Conservation (phyloP, 2,329 filamentous ascomycete genomes). For the Bipolaris oryzae region DNA sequence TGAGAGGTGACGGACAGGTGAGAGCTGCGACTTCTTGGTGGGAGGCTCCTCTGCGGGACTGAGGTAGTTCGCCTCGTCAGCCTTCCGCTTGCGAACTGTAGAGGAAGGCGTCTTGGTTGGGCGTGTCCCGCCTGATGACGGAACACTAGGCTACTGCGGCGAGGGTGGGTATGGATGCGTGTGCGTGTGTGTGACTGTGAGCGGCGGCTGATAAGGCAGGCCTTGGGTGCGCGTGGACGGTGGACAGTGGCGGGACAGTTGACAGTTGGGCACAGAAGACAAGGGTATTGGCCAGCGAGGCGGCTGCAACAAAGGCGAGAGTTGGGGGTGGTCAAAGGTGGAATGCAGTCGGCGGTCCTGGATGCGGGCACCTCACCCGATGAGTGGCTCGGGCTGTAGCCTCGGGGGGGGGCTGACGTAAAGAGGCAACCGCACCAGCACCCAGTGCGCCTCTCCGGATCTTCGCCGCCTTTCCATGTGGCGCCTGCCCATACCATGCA, state of each 20-base stretch:
- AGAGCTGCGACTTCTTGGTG: conserved; percentile 37
- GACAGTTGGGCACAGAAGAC: background rate
- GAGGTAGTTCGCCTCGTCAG: conserved; percentile 42
- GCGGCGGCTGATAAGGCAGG: conserved; percentile 8
- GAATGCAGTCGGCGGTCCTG: conserved; percentile 5
- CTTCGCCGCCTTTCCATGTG: conserved; percentile 8
- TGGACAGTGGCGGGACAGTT: conserved; percentile 10
- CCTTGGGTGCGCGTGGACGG: conserved; percentile 4
- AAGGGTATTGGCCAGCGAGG: conserved; percentile 15
- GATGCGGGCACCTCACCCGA: conserved; percentile 12
- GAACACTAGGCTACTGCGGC: conserved; percentile 46
- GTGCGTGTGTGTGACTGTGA: conserved; percentile 21
- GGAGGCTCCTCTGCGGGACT: conserved; percentile 35
- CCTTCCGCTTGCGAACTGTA: conserved; percentile 48
- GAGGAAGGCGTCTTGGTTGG: conserved; percentile 47
- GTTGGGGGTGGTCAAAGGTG: conserved; percentile 5
- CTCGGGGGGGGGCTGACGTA: conserved; percentile 9
- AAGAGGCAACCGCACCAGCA: conserved; percentile 6
- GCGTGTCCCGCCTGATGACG: conserved; percentile 49
- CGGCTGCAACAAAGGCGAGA: conserved; percentile 2
- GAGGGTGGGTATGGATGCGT: background rate
- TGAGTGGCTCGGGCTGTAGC: conserved; percentile 7
- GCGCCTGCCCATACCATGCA: background rate
- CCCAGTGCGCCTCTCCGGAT: conserved; percentile 1
- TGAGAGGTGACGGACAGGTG: conserved; percentile 28